A percentile compares a stretch with the other conserved stretches of the same genome.
phyloP scores from a whole-genome alignment of 192 early-diverging fungal species.

The Thamnidium elegans region DNA sequence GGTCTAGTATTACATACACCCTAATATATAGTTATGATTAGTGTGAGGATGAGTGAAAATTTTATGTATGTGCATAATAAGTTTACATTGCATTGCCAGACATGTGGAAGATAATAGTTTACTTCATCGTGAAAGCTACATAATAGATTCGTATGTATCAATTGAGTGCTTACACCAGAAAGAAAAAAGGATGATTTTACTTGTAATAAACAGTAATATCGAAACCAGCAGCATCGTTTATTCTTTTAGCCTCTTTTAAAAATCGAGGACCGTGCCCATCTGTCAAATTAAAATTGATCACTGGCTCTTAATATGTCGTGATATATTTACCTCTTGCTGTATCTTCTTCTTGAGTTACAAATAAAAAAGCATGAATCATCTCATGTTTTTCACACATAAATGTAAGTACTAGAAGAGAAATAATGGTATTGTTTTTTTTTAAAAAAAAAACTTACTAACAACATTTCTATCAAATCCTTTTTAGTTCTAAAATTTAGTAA shows the following conservation, averaged over 20 bases:
- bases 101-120: slow-evolving; percentile 56
- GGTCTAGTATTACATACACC: slow-evolving; percentile 58
- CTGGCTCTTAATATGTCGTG: background rate
- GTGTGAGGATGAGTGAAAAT: background rate
- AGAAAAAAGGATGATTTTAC: background rate
- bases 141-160: too few species aligned
- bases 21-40: background rate
- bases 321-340: slow-evolving; percentile 36
- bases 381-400: slow-evolving; percentile 45
- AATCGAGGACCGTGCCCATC: slow-evolving; percentile 66
- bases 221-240: slow-evolving; percentile 48
- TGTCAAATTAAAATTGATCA: background rate
- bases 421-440: background rate
- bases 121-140: slow-evolving; percentile 62
- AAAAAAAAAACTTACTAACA: slow-evolving; percentile 43
- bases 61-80: background rate
- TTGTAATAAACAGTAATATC: slow-evolving; percentile 65
- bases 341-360: slow-evolving; percentile 52
- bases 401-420: background rate
- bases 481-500: slow-evolving; percentile 62
- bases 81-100: slow-evolving; percentile 59
- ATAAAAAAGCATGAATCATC: slow-evolving; percentile 70
- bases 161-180: too few species aligned
- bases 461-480: slow-evolving; percentile 57
- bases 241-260: slow-evolving; percentile 45